Base-by-base conservation (phyloP, 2,329 filamentous ascomycete genomes). In the Cladosporium oxysporum region DNA sequence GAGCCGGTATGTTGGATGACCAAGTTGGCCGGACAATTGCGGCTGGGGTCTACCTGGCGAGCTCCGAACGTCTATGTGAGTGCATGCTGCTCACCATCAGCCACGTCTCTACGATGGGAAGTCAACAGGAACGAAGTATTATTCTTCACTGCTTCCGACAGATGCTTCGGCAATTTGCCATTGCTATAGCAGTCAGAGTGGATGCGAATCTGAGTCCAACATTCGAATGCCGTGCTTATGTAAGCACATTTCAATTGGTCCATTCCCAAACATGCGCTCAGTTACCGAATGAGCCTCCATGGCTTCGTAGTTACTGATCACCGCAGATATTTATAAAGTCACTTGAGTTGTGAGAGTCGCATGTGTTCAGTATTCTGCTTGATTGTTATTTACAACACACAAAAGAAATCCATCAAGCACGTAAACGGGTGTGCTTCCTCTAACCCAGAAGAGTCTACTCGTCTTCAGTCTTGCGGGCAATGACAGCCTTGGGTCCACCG, bases 401-500 rank as follows among this genome's bases (percentile, higher is more conserved):
- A 65, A 59, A 65, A 37, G 62, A 65, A 23, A 65, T 41, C 55
- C 31, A 35, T 50, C 53, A 65, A 21, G 53, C 55, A 50, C 55
- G 21, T 33, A 16, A 59, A 14, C 23, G 14, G 55, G 18, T 44
- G 23, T 41, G 12, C n/a, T 52, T 18, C 28, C n/a, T 58, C 44
- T 33, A 62, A 53, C 16, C 21, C 31, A 57, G 35, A 16, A 26
- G 50, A 37, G 11, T 31, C 33, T 60, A 23, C 62, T 73, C 72
- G 44, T 72, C 67, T 29, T 69, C 66, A 28, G 69, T 33, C 57
- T 67, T 73, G 21, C 69, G 64, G 23, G 73, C 73, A 18, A 67
- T 69, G 33, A 82, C 65, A 52, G 81, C 79, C n/a, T 73, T 66
- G 58, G 79, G 76, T 6, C 82, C 82, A 66, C 82, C 82, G 3